Percentiles rank a stretch among this genome's conserved stretches.
Evolutionary conservation across 192 early-diverging fungal species (phyloP).

Genomic region (Coemansia sp.): DNA sequence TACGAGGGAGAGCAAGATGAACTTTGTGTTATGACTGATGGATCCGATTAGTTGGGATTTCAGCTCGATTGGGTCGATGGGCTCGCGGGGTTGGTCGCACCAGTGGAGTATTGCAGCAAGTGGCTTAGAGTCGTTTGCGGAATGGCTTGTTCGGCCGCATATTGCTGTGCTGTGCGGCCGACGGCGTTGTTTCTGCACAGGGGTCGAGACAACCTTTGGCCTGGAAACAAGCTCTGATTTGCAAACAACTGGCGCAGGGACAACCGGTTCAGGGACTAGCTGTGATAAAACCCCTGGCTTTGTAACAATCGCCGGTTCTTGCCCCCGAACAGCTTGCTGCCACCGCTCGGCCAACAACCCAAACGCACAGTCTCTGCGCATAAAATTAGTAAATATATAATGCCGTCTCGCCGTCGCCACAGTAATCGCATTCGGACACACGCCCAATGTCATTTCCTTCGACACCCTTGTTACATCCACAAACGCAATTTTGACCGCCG

Average conservation of each 20-base stretch:
- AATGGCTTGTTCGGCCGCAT: neutral
- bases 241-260: too few species aligned
- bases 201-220: neutral
- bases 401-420: constrained; percentile 27
- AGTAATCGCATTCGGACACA: constrained; percentile 51
- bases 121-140: neutral
- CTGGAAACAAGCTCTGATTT: too few species aligned
- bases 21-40: constrained; percentile 18
- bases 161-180: neutral
- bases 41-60: constrained; percentile 7
- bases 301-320: too few species aligned
- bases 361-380: constrained; percentile 42
- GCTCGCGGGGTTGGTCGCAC: neutral
- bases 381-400: constrained; percentile 50
- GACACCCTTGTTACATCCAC: constrained; percentile 41
- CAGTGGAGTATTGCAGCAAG: neutral
- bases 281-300: too few species aligned
- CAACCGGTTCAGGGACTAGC: too few species aligned
- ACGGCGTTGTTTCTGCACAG: neutral
- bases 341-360: neutral
- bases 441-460: constrained; percentile 47
- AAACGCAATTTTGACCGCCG: constrained; percentile 24
- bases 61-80: constrained; percentile 12
- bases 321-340: neutral
- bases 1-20: neutral